phyloP scores from a whole-genome alignment of 2,329 filamentous ascomycete genomes.

The Arthrobotrys entomopaga region DNA sequence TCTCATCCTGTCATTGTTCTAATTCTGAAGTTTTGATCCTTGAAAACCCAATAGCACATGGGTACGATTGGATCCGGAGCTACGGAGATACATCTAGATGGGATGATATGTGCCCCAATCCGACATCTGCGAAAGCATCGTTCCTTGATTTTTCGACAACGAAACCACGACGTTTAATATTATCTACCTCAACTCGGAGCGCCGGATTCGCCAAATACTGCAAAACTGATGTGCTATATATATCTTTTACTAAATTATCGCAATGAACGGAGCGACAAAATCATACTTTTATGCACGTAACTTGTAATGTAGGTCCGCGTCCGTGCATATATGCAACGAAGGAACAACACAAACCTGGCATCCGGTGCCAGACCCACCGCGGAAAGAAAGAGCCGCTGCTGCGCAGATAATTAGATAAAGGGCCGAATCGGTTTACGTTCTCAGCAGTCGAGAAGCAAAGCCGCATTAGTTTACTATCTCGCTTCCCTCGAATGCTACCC shows the following conservation, averaged over 20 bases:
- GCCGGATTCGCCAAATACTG: no score
- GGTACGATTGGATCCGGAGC: conserved; percentile 31
- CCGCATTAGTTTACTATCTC: conserved; percentile 33
- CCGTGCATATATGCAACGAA: conserved; percentile 15
- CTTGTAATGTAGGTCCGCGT: no score
- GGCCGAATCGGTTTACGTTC: neutral
- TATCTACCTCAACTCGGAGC: no score
- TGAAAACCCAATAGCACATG: conserved; percentile 18
- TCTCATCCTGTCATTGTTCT: conserved; percentile 7
- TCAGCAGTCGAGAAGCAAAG: conserved; percentile 15
- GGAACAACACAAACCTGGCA: neutral
- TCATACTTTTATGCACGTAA: neutral
- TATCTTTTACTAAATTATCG: no score
- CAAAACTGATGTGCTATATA: no score
- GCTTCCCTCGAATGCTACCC: conserved; percentile 23
- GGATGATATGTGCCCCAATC: no score
- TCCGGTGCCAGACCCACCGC: neutral
- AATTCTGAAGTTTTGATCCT: conserved; percentile 25
- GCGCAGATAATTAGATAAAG: neutral
- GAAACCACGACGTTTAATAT: no score
- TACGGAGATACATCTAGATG: neutral
- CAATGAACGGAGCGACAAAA: neutral
- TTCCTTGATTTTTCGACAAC: no score
- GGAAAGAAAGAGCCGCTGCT: no score
- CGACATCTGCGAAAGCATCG: no score